Evolutionary conservation across 257 asterid genomes (phyloP), one percentile per base, ranked within the genome.

Genomic region (Solanum pennellii): DNA sequence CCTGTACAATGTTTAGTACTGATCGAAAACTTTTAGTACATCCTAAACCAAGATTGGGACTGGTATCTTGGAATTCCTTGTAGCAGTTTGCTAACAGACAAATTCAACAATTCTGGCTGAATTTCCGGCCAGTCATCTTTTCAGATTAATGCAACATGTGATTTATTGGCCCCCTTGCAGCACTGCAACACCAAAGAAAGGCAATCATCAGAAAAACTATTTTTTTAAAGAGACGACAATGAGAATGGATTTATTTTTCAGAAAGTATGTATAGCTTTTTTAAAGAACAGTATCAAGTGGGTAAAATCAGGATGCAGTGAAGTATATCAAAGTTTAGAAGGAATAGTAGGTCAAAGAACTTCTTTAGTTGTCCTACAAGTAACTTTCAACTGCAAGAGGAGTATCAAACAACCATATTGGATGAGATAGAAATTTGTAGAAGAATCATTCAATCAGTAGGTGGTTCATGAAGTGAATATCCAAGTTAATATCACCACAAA

Each of bases 141-240:
- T 94, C 98, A 16, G 96, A 91, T 92, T 97, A 98, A 76, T 93
- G 89, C 20, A 95, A 90, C 94, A 97, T 97, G 93, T 95, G 98
- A 85, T 97, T 97, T 92, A 95, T 94, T 87, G 95, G 92, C 75
- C 99, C 99, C 85, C 97, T 92, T 0, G 98, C 98, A 5, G 99
- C 99, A 90, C 98, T 96, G 94, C 91, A 85, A 71, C 89, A 41
- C 49, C 87, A 86, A 86, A 86, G 74, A 27, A 7, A 25, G 16
- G 20, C 84, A 45, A 29, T 16, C 68, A 3, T 80, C 84, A 80
- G 42, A 45, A 80, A 80, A 29, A 80, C 18, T 62, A 79, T 2
- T 45, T 16, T 29, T 72, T 79, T 16, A 15, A 4, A 45, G 84
- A 16, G 66, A 27, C 47, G 33, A 37, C 68, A 27, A 27, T 47